Evolutionary conservation across 352 stramenopile species (phyloP), one percentile per base, ranked within the genome.

Genomic region (Phytophthora cactorum): DNA sequence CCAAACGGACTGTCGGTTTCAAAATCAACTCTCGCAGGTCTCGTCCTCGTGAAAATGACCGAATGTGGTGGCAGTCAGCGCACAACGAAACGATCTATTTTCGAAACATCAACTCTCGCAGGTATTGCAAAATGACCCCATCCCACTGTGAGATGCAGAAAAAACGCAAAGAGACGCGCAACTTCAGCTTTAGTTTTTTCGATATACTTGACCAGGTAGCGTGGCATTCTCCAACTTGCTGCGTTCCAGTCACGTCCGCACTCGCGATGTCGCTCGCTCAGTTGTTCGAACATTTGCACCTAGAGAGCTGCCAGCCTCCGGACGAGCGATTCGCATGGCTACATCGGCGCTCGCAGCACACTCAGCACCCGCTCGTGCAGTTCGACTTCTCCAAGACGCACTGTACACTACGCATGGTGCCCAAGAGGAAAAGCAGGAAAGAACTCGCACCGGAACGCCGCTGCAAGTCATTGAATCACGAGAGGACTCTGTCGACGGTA

Each of bases 271-370:
- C 63, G 39, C 49, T 70, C 5, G 50, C 55, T 34, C 31, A 71
- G 6, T 49, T 71, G 43, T 58, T 71, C 32, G 50, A 71, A 11
- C 41, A 71, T 25, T 44, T 71, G 27, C 63, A 71, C 41, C 43
- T 71, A 17, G 63, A 71, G 45, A 71, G 63, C 51, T 66, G 56
- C 6, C 63, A 71, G 22, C 41, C 57, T 4, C 63, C 63, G 0
- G 63, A 71, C 17, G 50, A 66, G 14, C 50, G 63, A 22, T 71
- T 71, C 17, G 56, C 56, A 5, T 71, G 63, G 63, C 57, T 71
- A 14, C 57, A 62, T 45, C 50, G 52, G 15, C 63, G 38, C 4
- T 71, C 63, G 4, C 56, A 67, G 44, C 63, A 71, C 43, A 53
- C 56, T 17, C 63, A 66, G 49, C 63, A 71, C 15, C 63, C 63